These are phyloP conservation scores for Cardamine resedifolia DNA, from an alignment of 345 rosid genomes.

Conservation along the genomic window DNA sequence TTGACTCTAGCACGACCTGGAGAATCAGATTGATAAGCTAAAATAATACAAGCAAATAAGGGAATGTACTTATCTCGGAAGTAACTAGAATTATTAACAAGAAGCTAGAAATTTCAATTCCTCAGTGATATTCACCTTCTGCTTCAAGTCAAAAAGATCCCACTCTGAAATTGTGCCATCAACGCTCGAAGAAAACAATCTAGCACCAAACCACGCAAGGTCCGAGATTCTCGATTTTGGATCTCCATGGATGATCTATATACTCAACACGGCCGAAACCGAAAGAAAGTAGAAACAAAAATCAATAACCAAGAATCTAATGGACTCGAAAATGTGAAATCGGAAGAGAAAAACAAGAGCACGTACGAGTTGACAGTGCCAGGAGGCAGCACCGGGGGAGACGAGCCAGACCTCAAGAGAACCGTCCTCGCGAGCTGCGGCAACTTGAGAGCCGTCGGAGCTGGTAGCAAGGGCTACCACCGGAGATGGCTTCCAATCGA, in stretches of 20 bases:
- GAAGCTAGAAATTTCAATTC: neutral
- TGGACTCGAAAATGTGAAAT: neutral
- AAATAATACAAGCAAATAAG: neutral
- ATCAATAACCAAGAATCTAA: neutral
- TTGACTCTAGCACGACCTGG: conserved; percentile 70
- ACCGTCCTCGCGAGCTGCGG: conserved; percentile 88
- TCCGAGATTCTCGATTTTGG: conserved; percentile 73
- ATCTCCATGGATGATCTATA: conserved; percentile 84
- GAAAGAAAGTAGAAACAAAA: neutral
- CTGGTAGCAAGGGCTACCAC: conserved; percentile 83
- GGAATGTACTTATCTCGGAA: neutral
- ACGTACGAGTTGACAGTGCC: conserved; percentile 97
- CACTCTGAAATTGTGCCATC: conserved; percentile 88
- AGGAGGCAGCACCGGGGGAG: conserved; percentile 82
- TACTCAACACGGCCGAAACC: neutral
- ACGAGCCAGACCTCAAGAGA: conserved; percentile 96
- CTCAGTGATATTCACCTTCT: conserved; percentile 51
- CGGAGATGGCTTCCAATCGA: conserved; percentile 91
- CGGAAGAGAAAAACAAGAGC: conserved; percentile 5
- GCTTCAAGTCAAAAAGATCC: conserved; percentile 81
- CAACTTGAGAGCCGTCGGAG: conserved; percentile 68
- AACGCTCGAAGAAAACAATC: conserved; percentile 78
- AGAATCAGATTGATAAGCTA: conserved; percentile 11
- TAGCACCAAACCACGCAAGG: conserved; percentile 67
- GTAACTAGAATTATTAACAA: neutral